These are phyloP conservation scores for Plantago elongata DNA, from an alignment of 257 asterid species.

Conservation along the genomic window DNA sequence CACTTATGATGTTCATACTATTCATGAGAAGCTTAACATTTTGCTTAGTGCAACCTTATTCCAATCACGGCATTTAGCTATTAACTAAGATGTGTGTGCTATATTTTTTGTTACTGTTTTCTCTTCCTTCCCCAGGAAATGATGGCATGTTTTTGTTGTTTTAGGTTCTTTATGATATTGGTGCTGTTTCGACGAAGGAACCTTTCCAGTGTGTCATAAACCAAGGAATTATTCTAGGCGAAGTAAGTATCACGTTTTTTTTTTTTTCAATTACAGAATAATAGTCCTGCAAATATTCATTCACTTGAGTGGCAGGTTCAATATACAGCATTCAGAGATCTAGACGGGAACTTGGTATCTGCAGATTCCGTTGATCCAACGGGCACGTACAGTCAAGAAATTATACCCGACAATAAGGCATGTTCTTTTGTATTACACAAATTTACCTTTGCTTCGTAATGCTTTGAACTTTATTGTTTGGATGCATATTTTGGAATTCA, in stretches of 20 bases:
- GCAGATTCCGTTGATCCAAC: conserved; percentile 54
- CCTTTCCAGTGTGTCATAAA: conserved; percentile 97
- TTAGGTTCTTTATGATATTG: conserved; percentile 95
- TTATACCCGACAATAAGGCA: conserved; percentile 70
- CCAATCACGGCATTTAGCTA: too few species aligned
- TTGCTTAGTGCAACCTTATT: too few species aligned
- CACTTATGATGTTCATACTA: not conserved
- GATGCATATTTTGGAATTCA: conserved; percentile 3
- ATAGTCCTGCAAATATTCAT: conserved; percentile 22
- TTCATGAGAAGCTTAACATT: not conserved
- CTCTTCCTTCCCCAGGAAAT: conserved; percentile 4
- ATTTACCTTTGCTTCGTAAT: not conserved
- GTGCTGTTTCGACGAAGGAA: conserved; percentile 81
- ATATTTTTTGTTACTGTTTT: too few species aligned
- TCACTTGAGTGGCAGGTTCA: conserved; percentile 70
- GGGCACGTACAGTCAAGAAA: conserved; percentile 56
- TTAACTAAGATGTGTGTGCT: too few species aligned
- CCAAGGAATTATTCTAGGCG: conserved; percentile 98
- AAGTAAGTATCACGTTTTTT: conserved; percentile 59
- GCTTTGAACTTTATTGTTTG: not conserved
- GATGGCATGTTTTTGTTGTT: conserved; percentile 18
- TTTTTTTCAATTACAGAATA: conserved; percentile 15
- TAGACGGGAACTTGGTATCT: conserved; percentile 75
- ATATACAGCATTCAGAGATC: conserved; percentile 64
- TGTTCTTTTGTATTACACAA: conserved; percentile 5